Base-by-base conservation (phyloP, 352 stramenopile genomes). In the Globisporangium mamillatum region DNA sequence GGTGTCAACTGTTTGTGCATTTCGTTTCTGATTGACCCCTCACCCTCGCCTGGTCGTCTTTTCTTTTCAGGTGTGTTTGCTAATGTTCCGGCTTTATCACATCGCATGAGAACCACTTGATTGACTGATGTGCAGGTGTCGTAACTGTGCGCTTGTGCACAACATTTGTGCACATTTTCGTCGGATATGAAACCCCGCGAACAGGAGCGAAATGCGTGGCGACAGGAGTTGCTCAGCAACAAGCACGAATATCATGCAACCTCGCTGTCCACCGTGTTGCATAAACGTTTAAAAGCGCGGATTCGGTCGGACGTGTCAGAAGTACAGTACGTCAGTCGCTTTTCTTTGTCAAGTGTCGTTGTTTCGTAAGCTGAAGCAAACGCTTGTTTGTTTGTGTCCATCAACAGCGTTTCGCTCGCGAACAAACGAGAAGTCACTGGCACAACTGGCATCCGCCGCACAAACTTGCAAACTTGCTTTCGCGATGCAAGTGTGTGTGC, bases 71-170 rank as follows among this genome's bases (percentile, higher is more conserved):
- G 29, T 0, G 7, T 12, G 60, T 27, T 24, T 66, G 60, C 60
- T 66, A 66, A 58, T 66, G 60, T 46, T 48, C 60, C 60, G 60
- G 50, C 60, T 66, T 58, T 56, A 66, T 66, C 60, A 46, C 60
- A n/a, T 53, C 60, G n/a, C 27, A 14, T 5, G 12, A 1, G 60
- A 44, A 25, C 44, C 60, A 53, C 36, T 41, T 60, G 54, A 60
- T 60, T 41, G 54, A 60, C 24, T 10, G 52, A 27, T 46, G 52
- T 12, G 53, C 53, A 50, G 25, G 12, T 12, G 27, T n/a, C 27
- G 50, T 34, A 57, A 34, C 16, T 27, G 22, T 32, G 48, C 20
- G 20, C 10, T 20, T 25, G 10, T n/a, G 5, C 22, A 18, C 20
- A 20, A 27, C 25, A 60, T 44, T 27, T 27, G 55, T 27, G 25